A percentile compares a stretch with the other conserved stretches of the same genome.
These are phyloP conservation scores for Malassezia globosa DNA, from an alignment of 1,284 basidiomycete species.

Conservation along the genomic window DNA sequence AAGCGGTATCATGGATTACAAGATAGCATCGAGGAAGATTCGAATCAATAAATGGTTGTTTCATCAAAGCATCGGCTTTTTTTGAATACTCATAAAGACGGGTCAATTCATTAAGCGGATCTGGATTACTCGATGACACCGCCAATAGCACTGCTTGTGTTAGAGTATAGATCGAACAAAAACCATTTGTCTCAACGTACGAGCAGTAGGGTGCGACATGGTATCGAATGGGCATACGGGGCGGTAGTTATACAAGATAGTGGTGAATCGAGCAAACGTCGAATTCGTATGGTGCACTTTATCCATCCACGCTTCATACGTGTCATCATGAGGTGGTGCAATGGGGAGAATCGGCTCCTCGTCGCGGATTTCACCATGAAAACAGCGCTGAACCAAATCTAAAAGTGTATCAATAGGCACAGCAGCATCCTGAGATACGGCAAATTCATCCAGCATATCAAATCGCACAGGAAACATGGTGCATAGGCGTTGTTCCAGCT, in stretches of 20 bases:
- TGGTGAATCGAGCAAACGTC: slow-evolving; percentile 14
- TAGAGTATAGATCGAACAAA: no score
- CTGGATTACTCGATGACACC: slow-evolving; percentile 30
- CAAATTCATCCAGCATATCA: slow-evolving; percentile 28
- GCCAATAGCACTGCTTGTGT: slow-evolving; percentile 23
- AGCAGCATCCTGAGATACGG: background rate
- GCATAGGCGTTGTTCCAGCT: slow-evolving; percentile 31
- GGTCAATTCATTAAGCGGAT: slow-evolving; percentile 44
- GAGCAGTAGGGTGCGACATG: slow-evolving; percentile 6
- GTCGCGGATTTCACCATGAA: background rate
- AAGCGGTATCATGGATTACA: slow-evolving; percentile 33
- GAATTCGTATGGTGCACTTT: background rate
- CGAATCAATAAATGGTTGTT: slow-evolving; percentile 33
- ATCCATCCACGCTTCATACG: background rate
- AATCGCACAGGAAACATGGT: slow-evolving; percentile 36
- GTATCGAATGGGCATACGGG: slow-evolving; percentile 7
- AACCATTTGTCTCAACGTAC: no score
- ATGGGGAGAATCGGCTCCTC: slow-evolving; percentile 23
- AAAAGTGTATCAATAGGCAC: background rate
- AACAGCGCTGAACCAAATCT: slow-evolving; percentile 8
- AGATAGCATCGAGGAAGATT: slow-evolving; percentile 40
- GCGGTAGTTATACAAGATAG: slow-evolving; percentile 4
- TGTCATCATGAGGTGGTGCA: background rate
- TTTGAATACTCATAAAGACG: slow-evolving; percentile 31
- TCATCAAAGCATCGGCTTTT: slow-evolving; percentile 18